Evolutionary conservation across 768 basidiomycete genomes (phyloP).

Genomic region (Pleurotus giganteus): DNA sequence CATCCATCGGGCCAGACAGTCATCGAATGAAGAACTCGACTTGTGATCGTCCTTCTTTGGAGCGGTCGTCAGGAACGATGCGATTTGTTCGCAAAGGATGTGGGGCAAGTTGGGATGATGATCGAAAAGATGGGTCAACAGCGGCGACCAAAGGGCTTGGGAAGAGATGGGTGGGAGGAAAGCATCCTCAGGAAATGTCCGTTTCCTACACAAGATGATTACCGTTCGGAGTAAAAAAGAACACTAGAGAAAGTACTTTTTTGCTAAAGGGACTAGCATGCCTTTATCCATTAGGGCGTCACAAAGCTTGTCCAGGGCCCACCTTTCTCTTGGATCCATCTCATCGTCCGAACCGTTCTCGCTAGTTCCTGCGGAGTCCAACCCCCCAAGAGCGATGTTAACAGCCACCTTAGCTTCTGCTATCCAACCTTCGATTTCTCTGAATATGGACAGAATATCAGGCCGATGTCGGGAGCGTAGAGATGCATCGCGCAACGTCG

Average conservation of each 20-base stretch:
- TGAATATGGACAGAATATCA: constrained; percentile 47
- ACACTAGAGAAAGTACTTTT: constrained; percentile 51
- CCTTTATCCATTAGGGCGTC: constrained; percentile 69
- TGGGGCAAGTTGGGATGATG: constrained; percentile 56
- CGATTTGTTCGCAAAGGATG: constrained; percentile 45
- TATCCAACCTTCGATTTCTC: constrained; percentile 77
- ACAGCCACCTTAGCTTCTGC: constrained; percentile 68
- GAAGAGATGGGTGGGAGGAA: constrained; percentile 51
- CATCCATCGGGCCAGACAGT: constrained; percentile 69
- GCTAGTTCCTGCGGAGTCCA: constrained; percentile 30
- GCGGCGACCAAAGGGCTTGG: constrained; percentile 63
- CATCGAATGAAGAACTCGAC: constrained; percentile 37
- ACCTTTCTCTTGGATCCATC: constrained; percentile 54
- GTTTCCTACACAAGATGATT: constrained; percentile 55
- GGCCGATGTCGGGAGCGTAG: constrained; percentile 47
- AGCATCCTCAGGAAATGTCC: constrained; percentile 32
- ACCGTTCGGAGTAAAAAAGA: constrained; percentile 38
- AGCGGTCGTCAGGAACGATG: constrained; percentile 29
- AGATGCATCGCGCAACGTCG: constrained; percentile 62
- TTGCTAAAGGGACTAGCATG: constrained; percentile 76
- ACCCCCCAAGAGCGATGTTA: constrained; percentile 41
- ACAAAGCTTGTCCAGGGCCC: constrained; percentile 68
- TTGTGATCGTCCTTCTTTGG: constrained; percentile 27
- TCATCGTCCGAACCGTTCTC: constrained; percentile 28
- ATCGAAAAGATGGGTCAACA: constrained; percentile 54